These are phyloP conservation scores for Mycena sanguinolenta DNA, from an alignment of 768 basidiomycete genomes.

Conservation along the genomic window DNA sequence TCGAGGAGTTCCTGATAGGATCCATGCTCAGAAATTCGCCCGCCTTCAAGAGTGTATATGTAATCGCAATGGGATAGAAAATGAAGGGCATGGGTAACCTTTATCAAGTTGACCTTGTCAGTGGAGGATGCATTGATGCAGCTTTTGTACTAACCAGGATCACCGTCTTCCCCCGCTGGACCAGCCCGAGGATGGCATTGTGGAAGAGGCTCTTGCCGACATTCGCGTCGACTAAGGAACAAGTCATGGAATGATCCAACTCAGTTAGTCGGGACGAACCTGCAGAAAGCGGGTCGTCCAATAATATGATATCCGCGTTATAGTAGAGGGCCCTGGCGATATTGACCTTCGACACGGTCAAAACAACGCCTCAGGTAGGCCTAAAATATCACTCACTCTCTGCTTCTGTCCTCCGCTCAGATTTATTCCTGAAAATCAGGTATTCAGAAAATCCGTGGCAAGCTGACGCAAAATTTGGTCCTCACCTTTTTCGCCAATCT, in stretches of 20 bases:
- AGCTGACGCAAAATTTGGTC: background rate
- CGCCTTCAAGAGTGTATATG: constrained; percentile 84
- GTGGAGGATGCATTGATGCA: constrained; percentile 43
- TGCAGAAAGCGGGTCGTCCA: constrained; percentile 77
- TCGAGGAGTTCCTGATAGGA: constrained; percentile 66
- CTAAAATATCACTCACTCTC: constrained; percentile 50
- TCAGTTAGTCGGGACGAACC: constrained; percentile 49
- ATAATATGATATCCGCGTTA: constrained; percentile 69
- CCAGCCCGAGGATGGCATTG: constrained; percentile 69
- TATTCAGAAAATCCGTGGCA: background rate
- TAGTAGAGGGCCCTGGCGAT: constrained; percentile 80
- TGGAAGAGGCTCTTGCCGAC: constrained; percentile 79
- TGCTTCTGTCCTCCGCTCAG: constrained; percentile 78
- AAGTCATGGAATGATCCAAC: constrained; percentile 11
- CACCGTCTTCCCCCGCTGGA: constrained; percentile 74
- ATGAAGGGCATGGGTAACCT: constrained; percentile 77
- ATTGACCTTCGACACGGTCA: constrained; percentile 60
- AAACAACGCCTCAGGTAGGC: background rate
- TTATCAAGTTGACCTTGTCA: background rate
- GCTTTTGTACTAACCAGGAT: constrained; percentile 76
- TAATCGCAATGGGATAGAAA: constrained; percentile 91
- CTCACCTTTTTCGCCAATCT: constrained; percentile 79
- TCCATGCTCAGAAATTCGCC: constrained; percentile 80
- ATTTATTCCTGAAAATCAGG: constrained; percentile 57
- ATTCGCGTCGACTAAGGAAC: constrained; percentile 75